phyloP scores from a whole-genome alignment of 2,329 filamentous ascomycete genomes.

The Aspergillus floridensis region DNA sequence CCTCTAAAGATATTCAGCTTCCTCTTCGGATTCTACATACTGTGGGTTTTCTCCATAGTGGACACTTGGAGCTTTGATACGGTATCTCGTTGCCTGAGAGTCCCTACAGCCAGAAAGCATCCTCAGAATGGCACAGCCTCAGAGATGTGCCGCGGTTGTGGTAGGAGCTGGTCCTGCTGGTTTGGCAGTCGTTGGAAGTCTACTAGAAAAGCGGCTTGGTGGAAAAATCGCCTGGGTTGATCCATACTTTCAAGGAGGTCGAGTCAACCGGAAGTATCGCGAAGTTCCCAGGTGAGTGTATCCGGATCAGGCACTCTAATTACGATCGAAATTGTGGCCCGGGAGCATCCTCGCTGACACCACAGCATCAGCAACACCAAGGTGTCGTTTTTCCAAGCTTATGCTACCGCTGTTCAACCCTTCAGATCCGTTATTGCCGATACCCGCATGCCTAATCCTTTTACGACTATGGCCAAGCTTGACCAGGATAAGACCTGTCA shows the following conservation, averaged over 20 bases:
- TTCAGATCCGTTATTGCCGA: constrained; percentile 53
- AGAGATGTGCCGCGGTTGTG: constrained; percentile 54
- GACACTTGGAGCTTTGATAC: background rate
- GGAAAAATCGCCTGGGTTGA: constrained; percentile 60
- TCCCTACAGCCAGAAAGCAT: background rate
- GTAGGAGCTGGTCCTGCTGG: constrained; percentile 60
- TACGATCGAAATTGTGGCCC: background rate
- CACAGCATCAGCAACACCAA: constrained; percentile 56
- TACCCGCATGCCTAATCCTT: constrained; percentile 53
- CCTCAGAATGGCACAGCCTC: constrained; percentile 25
- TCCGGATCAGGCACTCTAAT: constrained; percentile 4
- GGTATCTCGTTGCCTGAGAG: background rate
- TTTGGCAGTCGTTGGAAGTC: constrained; percentile 60
- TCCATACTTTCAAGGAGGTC: constrained; percentile 53
- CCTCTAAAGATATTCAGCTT: background rate
- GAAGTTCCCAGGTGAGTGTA: constrained; percentile 55
- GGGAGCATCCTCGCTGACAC: constrained; percentile 18
- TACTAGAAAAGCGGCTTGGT: constrained; percentile 54
- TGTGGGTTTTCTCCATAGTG: background rate
- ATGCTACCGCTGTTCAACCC: constrained; percentile 52
- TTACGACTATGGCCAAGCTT: constrained; percentile 53
- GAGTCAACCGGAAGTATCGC: constrained; percentile 55
- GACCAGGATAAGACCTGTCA: constrained; percentile 58
- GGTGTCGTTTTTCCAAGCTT: constrained; percentile 58
- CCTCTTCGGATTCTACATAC: background rate